Evolutionary conservation across 2,329 filamentous ascomycete genomes (phyloP), one percentile per base, ranked within the genome.

Genomic region (Cercospora janseana): DNA sequence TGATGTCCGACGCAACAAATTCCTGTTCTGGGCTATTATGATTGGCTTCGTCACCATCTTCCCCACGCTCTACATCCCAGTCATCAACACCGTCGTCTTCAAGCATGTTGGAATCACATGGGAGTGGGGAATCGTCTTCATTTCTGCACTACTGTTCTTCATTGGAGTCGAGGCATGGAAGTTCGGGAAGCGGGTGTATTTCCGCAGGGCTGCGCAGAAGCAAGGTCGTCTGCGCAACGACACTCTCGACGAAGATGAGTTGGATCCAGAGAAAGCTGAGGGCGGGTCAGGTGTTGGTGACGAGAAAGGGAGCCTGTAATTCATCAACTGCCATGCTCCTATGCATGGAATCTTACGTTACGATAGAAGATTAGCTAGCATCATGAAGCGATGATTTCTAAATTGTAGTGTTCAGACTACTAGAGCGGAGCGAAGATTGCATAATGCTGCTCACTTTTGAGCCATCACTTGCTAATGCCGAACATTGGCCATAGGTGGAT

Each of bases 1-100:
- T 49, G 82, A 86, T 60, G 74, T 87, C 43, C 86, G 83, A 82
- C 73, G 79, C 58, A 89, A 89, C 72, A 75, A 81, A 67, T 87
- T 88, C 71, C 63, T 75, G 24, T 75, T 75, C 64, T 72, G 63
- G 57, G 63, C 69, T 4, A 66, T 75, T 23, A 62, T 73, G 13
- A 61, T 63, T 6, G 72, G 72, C 13, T 73, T 74, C 47, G 59
- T 72, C 31, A 71, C 70, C 24, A 67, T 75, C 16, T 74, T 75
- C 63, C 71, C 72, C 0, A 63, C 71, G 7, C 63, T 75, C 0
- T 88, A 88, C 60, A 86, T 88, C 43, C 85, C 85, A 0, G 79
- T 79, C 8, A 73, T 87, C 60, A 86, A 86, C 64, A 75, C 75
- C 8, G 69, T 72, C 1, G 82, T 87, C 0, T 86, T 87, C 67